Conservation (phyloP, 2,329 filamentous ascomycete species). For the Dryadomyces quercus-mongolicae region DNA sequence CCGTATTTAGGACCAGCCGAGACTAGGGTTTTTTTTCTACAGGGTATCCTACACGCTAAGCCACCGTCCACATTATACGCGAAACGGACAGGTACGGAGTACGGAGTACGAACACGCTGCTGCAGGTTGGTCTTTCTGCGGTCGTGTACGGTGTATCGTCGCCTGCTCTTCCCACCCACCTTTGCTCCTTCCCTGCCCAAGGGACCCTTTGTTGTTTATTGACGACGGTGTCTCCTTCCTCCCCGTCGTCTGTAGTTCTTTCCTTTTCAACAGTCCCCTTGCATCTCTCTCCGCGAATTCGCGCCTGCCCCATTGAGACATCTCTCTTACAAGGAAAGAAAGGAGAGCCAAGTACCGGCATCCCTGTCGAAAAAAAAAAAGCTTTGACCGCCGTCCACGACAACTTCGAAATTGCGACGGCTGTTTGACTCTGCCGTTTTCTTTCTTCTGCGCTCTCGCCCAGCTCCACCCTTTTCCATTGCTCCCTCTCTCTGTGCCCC, state of each 20-base stretch:
- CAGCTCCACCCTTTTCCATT: neutral
- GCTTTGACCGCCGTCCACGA: slow-evolving; percentile 2
- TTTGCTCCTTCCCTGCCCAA: neutral
- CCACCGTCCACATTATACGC: neutral
- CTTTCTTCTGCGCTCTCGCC: neutral
- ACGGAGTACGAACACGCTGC: neutral
- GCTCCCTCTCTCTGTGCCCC: neutral
- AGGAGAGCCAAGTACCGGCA: neutral
- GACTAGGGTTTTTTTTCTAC: neutral
- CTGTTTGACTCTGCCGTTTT: neutral
- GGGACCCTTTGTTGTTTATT: too few species aligned
- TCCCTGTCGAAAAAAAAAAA: slow-evolving; percentile 1
- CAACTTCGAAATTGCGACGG: neutral
- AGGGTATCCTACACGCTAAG: too few species aligned
- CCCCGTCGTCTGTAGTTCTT: neutral
- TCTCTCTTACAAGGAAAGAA: neutral
- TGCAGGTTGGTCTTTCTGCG: neutral
- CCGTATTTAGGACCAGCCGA: neutral
- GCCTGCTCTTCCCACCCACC: neutral
- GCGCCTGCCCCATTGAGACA: neutral
- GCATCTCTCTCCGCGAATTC: neutral
- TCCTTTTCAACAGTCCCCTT: neutral
- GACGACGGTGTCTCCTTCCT: neutral
- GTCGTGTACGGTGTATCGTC: neutral
- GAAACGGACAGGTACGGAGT: neutral